Base-by-base conservation (phyloP, 345 rosid genomes). In the Rhodomyrtus tomentosa region DNA sequence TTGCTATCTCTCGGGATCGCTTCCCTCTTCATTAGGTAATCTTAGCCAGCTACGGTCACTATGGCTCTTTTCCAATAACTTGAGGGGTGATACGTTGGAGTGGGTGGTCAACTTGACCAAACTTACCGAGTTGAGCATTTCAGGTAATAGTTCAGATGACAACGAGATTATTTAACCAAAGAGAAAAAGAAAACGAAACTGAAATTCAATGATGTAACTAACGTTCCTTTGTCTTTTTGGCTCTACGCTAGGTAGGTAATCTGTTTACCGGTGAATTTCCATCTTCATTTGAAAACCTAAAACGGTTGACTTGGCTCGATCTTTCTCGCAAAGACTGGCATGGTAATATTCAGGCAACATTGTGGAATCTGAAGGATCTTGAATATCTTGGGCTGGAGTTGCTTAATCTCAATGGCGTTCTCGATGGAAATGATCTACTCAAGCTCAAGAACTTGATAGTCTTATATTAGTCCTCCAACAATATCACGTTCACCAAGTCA, bases 241-340 rank as follows among this genome's bases (percentile, higher is more conserved):
- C 4, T 16, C n/a, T 27, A 0, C 29, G 21, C 29, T 59, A 29
- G 40, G 74, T 15, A 59, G 74, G 5, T 59, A 59, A 59, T 59
- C 11, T 2, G 5, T 29, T 59, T 14, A 59, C 22, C 22, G 21
- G 40, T 29, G 38, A 9, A 59, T 29, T 3, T 59, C 73, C 40
- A 59, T 59, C 40, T 29, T 59, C 40, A 15, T 59, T 59, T 3
- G 73, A 29, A 5, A 59, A 59, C 38, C 21, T 59, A 0, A 59
- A 29, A 40, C 73, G 3, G 2, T 27, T 59, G 73, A 14, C 0
- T 14, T 0, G 0, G 2, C 38, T 59, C 2, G 0, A 0, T 5
- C 21, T 59, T 29, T 29, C 72, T 58, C 0, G 0, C 9, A 27
- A 58, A 0, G 20, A 27, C 73, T 59, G 27, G 5, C 38, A 14